These are phyloP conservation scores for Leccinum discolor DNA, from an alignment of 1,284 basidiomycete species.

Conservation along the genomic window DNA sequence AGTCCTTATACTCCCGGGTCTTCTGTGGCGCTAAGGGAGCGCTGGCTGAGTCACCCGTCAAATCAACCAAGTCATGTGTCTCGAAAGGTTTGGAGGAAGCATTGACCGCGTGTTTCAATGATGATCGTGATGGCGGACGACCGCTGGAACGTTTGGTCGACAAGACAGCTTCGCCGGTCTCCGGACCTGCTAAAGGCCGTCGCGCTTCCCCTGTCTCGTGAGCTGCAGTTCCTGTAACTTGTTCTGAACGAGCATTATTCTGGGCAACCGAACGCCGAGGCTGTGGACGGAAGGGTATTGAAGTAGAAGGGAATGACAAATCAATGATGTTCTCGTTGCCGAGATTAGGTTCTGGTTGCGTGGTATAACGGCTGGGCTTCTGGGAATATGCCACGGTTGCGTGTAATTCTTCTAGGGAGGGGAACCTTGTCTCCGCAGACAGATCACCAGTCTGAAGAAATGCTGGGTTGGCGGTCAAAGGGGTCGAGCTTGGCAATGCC, in stretches of 20 bases:
- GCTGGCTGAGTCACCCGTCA: conserved; percentile 13
- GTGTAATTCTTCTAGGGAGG: conserved; percentile 78
- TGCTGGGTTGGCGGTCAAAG: conserved; percentile 20
- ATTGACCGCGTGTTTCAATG: conserved; percentile 20
- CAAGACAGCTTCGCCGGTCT: conserved; percentile 14
- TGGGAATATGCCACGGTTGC: conserved; percentile 46
- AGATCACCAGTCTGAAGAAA: conserved; percentile 38
- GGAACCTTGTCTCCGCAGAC: conserved; percentile 68
- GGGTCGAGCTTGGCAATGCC: conserved; percentile 14
- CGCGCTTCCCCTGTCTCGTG: conserved; percentile 38
- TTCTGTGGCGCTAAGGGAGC: conserved; percentile 14
- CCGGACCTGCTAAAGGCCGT: conserved; percentile 6
- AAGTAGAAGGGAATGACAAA: conserved; percentile 24
- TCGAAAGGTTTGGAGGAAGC: conserved; percentile 19
- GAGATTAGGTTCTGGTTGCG: conserved; percentile 16
- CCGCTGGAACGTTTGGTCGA: conserved; percentile 23
- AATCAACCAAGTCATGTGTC: conserved; percentile 20
- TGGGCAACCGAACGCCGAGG: conserved; percentile 17
- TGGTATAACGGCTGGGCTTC: conserved; percentile 17
- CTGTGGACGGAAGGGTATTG: conserved; percentile 17
- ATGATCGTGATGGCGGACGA: conserved; percentile 28
- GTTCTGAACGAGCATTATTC: conserved; percentile 43
- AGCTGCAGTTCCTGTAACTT: conserved; percentile 58
- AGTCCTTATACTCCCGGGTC: conserved; percentile 49
- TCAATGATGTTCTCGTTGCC: conserved; percentile 19